A percentile compares a stretch with the other conserved stretches of the same genome.
Conservation (phyloP, 2,329 filamentous ascomycete species). For the Ophiocordyceps camponoti-rufipedis region DNA sequence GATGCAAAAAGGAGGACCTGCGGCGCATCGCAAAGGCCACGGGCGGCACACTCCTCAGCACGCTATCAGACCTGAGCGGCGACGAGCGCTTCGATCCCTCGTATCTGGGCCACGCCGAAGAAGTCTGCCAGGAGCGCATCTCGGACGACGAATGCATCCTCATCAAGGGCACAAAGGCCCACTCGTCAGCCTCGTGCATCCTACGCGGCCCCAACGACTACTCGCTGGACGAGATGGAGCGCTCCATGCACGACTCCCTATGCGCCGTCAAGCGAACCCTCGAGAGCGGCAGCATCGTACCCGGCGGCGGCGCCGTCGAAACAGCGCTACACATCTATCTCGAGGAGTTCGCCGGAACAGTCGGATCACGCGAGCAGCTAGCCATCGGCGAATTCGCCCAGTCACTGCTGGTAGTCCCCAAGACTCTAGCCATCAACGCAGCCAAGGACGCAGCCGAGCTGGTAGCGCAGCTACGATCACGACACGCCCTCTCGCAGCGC, state of each 20-base stretch:
- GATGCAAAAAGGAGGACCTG: constrained; percentile 97
- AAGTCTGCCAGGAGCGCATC: constrained; percentile 95
- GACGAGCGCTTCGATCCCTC: constrained; percentile 92
- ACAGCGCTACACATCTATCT: constrained; percentile 98
- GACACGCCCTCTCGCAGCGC: constrained; percentile 86
- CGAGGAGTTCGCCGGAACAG: constrained; percentile 94
- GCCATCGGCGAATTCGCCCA: constrained; percentile 96
- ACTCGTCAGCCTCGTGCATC: constrained; percentile 89
- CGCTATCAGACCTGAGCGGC: constrained; percentile 87
- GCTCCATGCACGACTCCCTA: constrained; percentile 89
- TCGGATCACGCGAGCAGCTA: constrained; percentile 90
- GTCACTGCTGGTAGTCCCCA: constrained; percentile 83
- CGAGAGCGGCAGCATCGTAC: constrained; percentile 91
- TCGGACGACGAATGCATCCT: constrained; percentile 98
- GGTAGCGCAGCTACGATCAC: constrained; percentile 82
- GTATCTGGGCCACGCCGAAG: constrained; percentile 78
- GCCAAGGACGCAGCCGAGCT: constrained; percentile 93
- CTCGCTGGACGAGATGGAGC: constrained; percentile 97
- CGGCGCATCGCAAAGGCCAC: constrained; percentile 91
- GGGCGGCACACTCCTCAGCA: constrained; percentile 81
- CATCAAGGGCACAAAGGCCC: constrained; percentile 86
- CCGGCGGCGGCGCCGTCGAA: constrained; percentile 89
- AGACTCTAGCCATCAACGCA: constrained; percentile 91
- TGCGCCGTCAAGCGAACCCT: constrained; percentile 94
- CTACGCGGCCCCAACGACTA: constrained; percentile 92